Evolutionary conservation across 495 filamentous ascomycete genomes (phyloP).

Genomic region (Jackrogersella multiformis): DNA sequence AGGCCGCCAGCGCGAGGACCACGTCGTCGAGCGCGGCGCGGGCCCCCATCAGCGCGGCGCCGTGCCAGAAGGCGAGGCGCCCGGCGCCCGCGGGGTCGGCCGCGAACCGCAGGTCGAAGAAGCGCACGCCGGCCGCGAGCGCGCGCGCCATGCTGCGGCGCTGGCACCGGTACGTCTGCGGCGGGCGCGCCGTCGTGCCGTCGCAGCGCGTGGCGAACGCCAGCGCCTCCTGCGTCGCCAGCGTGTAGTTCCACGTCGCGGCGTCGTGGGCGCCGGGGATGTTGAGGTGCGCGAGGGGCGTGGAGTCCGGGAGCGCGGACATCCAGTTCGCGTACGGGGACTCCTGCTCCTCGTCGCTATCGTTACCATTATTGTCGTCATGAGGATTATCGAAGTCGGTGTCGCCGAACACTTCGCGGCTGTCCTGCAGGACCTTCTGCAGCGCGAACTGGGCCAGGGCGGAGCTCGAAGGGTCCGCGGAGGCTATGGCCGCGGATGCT

Average conservation of each 20-base stretch:
- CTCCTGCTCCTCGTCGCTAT: neutral
- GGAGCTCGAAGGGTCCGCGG: conserved; percentile 13
- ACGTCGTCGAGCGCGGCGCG: conserved; percentile 57
- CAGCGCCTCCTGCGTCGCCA: conserved; percentile 53
- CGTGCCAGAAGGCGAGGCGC: conserved; percentile 64
- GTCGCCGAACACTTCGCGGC: conserved; percentile 61
- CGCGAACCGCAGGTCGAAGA: conserved; percentile 62
- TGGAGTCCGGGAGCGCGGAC: conserved; percentile 53
- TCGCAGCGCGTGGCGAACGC: conserved; percentile 51
- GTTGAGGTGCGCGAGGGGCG: conserved; percentile 57
- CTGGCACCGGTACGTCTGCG: conserved; percentile 57
- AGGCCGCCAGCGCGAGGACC: conserved; percentile 60
- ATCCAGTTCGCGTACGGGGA: conserved; percentile 57
- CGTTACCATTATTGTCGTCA: no score
- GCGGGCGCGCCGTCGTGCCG: conserved; percentile 41
- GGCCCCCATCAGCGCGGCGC: conserved; percentile 56
- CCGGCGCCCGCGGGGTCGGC: conserved; percentile 56
- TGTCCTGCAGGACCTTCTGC: conserved; percentile 59
- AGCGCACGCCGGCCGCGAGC: conserved; percentile 59
- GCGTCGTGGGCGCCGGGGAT: conserved; percentile 65
- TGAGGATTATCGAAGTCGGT: conserved; percentile 52
- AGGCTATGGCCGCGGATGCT: neutral
- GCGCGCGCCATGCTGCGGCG: conserved; percentile 47
- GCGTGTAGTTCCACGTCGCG: conserved; percentile 64
- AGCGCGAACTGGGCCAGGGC: conserved; percentile 61